A percentile compares a stretch with the other conserved stretches of the same genome.
phyloP scores from a whole-genome alignment of 1,284 basidiomycete genomes.

The Amylostereum chailletii region DNA sequence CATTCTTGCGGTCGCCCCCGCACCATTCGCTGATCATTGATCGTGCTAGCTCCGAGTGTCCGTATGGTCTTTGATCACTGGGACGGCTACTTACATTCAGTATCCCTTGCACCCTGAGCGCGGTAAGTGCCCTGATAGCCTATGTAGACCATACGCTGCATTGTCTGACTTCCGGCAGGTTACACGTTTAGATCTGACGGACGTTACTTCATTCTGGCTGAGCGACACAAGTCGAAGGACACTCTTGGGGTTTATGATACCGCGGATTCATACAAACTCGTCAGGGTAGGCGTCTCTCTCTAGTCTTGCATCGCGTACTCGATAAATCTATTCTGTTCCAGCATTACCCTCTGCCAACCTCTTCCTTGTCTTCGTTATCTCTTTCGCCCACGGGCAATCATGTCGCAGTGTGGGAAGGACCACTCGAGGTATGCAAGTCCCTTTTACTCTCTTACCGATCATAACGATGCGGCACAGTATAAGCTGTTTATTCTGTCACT shows the following conservation, averaged over 20 bases:
- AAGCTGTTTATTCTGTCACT: constrained; percentile 73
- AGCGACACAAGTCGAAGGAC: constrained; percentile 82
- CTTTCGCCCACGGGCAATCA: constrained; percentile 78
- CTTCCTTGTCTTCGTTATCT: constrained; percentile 64
- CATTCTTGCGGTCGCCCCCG: neutral
- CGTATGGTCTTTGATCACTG: constrained; percentile 69
- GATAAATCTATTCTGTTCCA: constrained; percentile 17
- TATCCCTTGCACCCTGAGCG: constrained; percentile 70
- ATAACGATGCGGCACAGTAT: constrained; percentile 43
- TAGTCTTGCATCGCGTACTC: neutral
- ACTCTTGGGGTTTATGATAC: constrained; percentile 78
- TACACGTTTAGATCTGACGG: constrained; percentile 75
- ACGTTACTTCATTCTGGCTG: constrained; percentile 74
- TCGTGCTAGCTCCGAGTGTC: constrained; percentile 62
- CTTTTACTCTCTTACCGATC: constrained; percentile 1
- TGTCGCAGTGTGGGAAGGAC: constrained; percentile 78
- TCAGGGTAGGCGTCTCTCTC: constrained; percentile 48
- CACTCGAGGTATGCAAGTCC: constrained; percentile 54
- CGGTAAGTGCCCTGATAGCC: constrained; percentile 32
- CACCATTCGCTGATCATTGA: neutral
- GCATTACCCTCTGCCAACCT: constrained; percentile 80
- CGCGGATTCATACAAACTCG: constrained; percentile 56
- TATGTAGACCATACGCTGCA: neutral
- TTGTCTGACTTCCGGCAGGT: constrained; percentile 31
- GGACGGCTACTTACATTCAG: constrained; percentile 66